Percentiles rank a stretch among this genome's conserved stretches.
These are phyloP conservation scores for Citrus maxima DNA, from an alignment of 345 rosid genomes.

Conservation along the genomic window DNA sequence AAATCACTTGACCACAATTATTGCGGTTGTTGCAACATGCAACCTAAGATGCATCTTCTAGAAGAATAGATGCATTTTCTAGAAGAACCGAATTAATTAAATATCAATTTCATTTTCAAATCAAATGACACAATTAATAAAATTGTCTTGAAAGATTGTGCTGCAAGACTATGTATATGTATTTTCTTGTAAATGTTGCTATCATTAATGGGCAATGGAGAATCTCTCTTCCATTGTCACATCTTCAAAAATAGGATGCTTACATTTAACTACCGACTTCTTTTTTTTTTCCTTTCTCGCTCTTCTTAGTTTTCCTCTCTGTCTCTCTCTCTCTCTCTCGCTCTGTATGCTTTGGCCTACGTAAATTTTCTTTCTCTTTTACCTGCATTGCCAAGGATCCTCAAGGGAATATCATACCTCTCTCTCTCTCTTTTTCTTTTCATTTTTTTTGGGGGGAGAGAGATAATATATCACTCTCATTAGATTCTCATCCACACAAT, in stretches of 20 bases:
- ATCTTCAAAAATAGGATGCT: conserved; percentile 7
- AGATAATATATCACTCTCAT: not conserved
- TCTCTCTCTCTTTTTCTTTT: too few relatives aligned
- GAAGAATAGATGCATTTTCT: not conserved
- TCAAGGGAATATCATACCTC: not conserved
- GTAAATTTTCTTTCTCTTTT: not conserved
- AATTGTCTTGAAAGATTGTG: not conserved
- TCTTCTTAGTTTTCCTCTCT: too few relatives aligned
- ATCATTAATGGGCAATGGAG: not conserved
- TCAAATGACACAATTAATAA: not conserved
- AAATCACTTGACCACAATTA: too few relatives aligned
- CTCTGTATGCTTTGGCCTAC: not conserved
- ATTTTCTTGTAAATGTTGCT: not conserved
- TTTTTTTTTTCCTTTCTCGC: too few relatives aligned
- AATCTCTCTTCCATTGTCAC: not conserved
- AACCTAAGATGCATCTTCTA: not conserved
- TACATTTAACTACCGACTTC: conserved; percentile 10
- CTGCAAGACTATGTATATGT: not conserved
- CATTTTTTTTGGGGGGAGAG: too few relatives aligned
- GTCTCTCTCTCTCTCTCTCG: not conserved
- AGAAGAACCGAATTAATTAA: not conserved
- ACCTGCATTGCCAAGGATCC: conserved; percentile 11
- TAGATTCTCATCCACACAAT: conserved; percentile 13
- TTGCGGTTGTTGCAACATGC: not conserved
- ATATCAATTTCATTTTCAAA: not conserved